Evolutionary conservation across 768 basidiomycete genomes (phyloP), one percentile per base, ranked within the genome.

Genomic region (Amanita inopinata): DNA sequence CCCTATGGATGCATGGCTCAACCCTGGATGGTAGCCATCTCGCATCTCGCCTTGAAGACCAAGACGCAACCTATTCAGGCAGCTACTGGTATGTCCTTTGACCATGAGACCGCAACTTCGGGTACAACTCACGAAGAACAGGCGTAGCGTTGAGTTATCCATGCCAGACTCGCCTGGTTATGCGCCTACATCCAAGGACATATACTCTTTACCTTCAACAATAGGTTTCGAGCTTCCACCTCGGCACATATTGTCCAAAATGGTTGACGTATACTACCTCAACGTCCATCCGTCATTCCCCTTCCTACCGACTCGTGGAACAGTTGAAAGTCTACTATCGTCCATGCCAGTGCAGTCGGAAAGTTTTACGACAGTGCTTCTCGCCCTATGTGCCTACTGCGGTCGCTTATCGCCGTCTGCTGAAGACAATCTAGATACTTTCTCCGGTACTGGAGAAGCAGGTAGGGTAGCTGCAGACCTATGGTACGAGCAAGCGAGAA

Each of bases 371-470:
- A 54, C 53, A 25, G 46, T 60, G 10, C 46, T 60, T 17, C 47
- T 60, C 5, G 54, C 58, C 17, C 43, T 60, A 18, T 60, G 55
- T 33, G 55, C 56, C n/a, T 60, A 60, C 39, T 54, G 52, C 15
- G 56, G 54, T 1, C 50, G 53, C 1, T 46, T 60, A 20, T 53
- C 51, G 1, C 48, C 51, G 3, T 49, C 47, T 5, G 22, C 28
- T 8, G 35, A 49, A 23, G 33, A 37, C 19, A 24, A 22, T 33
- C 14, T 23, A 31, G 40, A 28, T n/a, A 38, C 31, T 42, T 25
- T 48, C 6, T 15, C 34, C 24, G 42, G 45, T n/a, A 37, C 25
- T 4, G 51, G 51, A 9, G 49, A 50, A 19, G 45, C 49, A 5
- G 45, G 51, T 20, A 55, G 49, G 18, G 49, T 56, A 9, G 56